phyloP scores from a whole-genome alignment of 345 rosid species.

The Heritiera littoralis region DNA sequence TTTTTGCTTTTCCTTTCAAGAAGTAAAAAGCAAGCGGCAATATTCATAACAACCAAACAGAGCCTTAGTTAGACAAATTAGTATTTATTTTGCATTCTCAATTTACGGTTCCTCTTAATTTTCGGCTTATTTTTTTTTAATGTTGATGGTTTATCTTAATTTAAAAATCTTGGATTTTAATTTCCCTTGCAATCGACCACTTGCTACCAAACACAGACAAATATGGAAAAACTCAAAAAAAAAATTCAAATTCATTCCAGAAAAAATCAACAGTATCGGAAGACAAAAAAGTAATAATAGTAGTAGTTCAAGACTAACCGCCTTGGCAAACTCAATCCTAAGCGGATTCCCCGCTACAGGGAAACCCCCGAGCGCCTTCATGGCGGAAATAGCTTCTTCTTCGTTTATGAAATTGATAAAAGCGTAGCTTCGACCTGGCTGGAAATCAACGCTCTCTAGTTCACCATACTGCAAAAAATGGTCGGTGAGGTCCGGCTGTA shows the following conservation, averaged over 20 bases:
- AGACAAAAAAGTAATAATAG: conserved; percentile 20
- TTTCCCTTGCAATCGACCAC: background rate
- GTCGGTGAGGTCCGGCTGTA: conserved; percentile 49
- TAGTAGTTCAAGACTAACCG: conserved; percentile 72
- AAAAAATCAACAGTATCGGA: conserved; percentile 1
- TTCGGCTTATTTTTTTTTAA: background rate
- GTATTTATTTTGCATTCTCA: background rate
- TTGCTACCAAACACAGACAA: background rate
- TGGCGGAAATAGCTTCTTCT: conserved; percentile 72
- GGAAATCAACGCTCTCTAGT: conserved; percentile 74
- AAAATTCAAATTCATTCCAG: conserved; percentile 7
- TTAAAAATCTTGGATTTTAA: background rate
- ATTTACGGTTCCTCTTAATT: background rate
- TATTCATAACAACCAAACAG: background rate
- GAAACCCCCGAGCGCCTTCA: conserved; percentile 68
- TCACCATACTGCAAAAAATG: conserved; percentile 65
- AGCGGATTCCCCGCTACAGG: conserved; percentile 74
- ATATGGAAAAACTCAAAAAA: background rate
- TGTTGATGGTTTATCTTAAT: background rate
- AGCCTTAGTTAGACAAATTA: background rate
- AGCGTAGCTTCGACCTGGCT: conserved; percentile 75
- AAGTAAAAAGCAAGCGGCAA: background rate
- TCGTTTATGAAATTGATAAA: conserved; percentile 60
- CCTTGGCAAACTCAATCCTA: conserved; percentile 90
- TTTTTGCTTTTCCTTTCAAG: no score